Percentiles rank a stretch among this genome's conserved stretches.
Conservation (phyloP, 2,329 filamentous ascomycete species). For the Pseudogymnoascus sp. region DNA sequence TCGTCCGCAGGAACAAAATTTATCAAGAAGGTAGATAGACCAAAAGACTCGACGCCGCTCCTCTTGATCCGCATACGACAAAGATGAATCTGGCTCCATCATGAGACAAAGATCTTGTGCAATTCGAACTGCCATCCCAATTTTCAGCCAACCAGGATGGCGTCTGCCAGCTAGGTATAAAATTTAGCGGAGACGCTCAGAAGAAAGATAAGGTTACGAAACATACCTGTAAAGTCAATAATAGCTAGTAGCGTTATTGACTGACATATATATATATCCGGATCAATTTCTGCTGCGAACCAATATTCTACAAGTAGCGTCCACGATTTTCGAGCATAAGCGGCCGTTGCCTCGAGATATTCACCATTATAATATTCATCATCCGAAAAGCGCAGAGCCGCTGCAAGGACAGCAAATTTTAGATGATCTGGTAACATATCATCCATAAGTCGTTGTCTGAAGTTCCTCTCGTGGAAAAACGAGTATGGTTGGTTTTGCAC, state of each 20-base stretch:
- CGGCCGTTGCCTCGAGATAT: conserved; percentile 20
- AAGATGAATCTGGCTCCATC: conserved; percentile 23
- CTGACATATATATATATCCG: conserved; percentile 32
- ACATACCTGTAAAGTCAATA: conserved; percentile 33
- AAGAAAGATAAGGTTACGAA: not conserved
- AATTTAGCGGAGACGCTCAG: not conserved
- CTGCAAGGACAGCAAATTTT: conserved; percentile 29
- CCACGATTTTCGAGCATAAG: conserved; percentile 30
- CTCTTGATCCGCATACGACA: conserved; percentile 24
- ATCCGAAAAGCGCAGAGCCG: conserved; percentile 27
- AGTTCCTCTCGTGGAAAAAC: conserved; percentile 31
- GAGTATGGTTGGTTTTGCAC: conserved; percentile 34
- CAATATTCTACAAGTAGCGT: conserved; percentile 29
- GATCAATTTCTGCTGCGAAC: conserved; percentile 26
- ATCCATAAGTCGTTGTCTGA: conserved; percentile 25
- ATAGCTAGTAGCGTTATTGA: conserved; percentile 32
- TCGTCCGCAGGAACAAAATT: conserved; percentile 31
- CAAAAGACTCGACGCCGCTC: conserved; percentile 33
- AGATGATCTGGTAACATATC: conserved; percentile 26
- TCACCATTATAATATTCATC: conserved; percentile 25
- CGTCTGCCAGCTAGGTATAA: conserved; percentile 26
- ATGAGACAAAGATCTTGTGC: conserved; percentile 31
- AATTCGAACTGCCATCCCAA: conserved; percentile 28
- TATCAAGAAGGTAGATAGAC: conserved; percentile 34
- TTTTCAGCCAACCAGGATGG: conserved; percentile 32